Base-by-base conservation (phyloP, 1,284 basidiomycete genomes). In the Phellopilus nigrolimitatus region DNA sequence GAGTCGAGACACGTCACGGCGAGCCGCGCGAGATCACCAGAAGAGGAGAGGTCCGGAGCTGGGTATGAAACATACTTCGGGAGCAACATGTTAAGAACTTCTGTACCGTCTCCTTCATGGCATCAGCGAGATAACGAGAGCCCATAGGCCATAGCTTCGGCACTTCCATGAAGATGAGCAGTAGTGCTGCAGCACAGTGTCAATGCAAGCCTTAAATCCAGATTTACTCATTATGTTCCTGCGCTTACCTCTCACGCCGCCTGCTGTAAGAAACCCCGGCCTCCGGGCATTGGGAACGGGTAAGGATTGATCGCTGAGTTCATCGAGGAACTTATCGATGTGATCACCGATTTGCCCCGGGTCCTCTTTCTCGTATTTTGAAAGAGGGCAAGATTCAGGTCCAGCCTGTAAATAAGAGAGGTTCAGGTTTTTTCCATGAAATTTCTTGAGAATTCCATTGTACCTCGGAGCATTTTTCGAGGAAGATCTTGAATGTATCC, bases 241-340 rank as follows among this genome's bases (percentile, higher is more conserved):
- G 21, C 36, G 27, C 39, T 39, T 15, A 47, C 51, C 45, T 25
- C 51, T 30, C 3, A 38, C 41, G 7, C n/a, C 21, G 5, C 44
- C 51, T 8, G 51, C 19, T 3, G 45, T 52, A 2, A 52, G 19
- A 12, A 47, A 31, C n/a, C 51, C 51, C 5, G 51, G 51, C 12
- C 51, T 31, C 3, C 17, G 19, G 6, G 31, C 43, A 37, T 41
- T 37, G 4, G 38, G 33, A 25, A 40, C 36, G 4, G 36, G 30
- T 13, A 47, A 3, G 3, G 51, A 45, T n/a, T 31, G 19, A 15
- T 47, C 44, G 45, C 47, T 39, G 5, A 52, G 45, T 9, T 39
- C 13, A 22, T 52, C 34, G 34, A 52, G 30, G 28, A 38, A 52
- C 13, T 38, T 10, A 27, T 47, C 36, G n/a, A 52, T 37, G 15